These are phyloP conservation scores for Diaporthe vaccinii DNA, from an alignment of 2,329 filamentous ascomycete genomes.

Conservation along the genomic window DNA sequence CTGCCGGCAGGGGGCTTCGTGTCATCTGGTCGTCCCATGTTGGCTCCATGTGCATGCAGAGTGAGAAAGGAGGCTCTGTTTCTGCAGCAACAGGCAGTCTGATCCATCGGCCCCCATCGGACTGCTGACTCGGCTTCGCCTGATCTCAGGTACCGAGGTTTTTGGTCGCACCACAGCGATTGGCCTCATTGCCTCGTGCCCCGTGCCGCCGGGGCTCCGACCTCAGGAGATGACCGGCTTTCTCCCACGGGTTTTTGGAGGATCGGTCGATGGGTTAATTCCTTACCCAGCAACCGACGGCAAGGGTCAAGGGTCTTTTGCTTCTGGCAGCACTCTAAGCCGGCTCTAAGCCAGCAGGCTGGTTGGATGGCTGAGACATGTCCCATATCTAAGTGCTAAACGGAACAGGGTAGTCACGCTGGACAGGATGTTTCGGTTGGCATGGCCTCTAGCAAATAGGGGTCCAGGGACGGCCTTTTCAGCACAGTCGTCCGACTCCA, in stretches of 20 bases:
- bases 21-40: slow-evolving; percentile 25
- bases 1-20: slow-evolving; percentile 16
- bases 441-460: slow-evolving; percentile 14
- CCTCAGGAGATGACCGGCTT: not conserved
- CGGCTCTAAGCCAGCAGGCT: slow-evolving; percentile 21
- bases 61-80: slow-evolving; percentile 28
- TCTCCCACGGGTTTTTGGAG: not conserved
- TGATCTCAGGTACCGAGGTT: slow-evolving; percentile 1
- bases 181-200: not conserved
- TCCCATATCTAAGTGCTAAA: not conserved
- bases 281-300: slow-evolving; percentile 27
- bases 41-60: slow-evolving; percentile 33
- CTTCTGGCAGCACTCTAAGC: slow-evolving; percentile 25
- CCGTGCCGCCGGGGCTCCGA: slow-evolving; percentile 9
- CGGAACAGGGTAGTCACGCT: slow-evolving; percentile 5
- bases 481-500: slow-evolving; percentile 17
- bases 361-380: slow-evolving; percentile 31
- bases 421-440: slow-evolving; percentile 7
- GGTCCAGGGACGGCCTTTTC: slow-evolving; percentile 16
- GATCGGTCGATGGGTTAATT: slow-evolving; percentile 26
- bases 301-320: slow-evolving; percentile 23
- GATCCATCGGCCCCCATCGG: slow-evolving; percentile 17
- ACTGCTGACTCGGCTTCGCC: slow-evolving; percentile 20
- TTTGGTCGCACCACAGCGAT: slow-evolving; percentile 11
- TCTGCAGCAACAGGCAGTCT: slow-evolving; percentile 39